Conservation (phyloP, 2,329 filamentous ascomycete genomes). For the Colletotrichum sp. region DNA sequence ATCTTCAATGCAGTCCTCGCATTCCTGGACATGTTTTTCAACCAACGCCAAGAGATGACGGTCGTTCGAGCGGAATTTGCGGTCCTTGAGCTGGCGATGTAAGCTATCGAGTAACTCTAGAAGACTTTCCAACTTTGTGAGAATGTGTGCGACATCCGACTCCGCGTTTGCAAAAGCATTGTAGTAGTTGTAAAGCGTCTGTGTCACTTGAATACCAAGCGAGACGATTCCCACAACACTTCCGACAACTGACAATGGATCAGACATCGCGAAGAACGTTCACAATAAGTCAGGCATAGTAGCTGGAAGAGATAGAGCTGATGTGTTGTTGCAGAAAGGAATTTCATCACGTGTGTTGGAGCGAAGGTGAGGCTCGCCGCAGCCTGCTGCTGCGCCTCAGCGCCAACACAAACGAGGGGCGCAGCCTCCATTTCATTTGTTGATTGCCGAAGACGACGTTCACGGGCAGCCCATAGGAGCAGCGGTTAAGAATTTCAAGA, state of each 20-base stretch:
- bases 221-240: slow-evolving; percentile 37
- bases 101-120: slow-evolving; percentile 29
- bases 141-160: slow-evolving; percentile 29
- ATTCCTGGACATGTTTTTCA: slow-evolving; percentile 28
- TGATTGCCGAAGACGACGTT: neutral
- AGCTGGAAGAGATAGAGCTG: neutral
- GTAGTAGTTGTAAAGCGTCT: slow-evolving; percentile 39
- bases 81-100: slow-evolving; percentile 1
- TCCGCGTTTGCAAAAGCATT: slow-evolving; percentile 28
- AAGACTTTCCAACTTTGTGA: slow-evolving; percentile 29
- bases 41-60: slow-evolving; percentile 25
- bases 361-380: neutral
- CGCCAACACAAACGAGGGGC: neutral
- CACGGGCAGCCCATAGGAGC: neutral
- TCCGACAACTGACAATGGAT: slow-evolving; percentile 24
- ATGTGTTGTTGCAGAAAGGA: neutral
- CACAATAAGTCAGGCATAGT: neutral
- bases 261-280: neutral
- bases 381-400: neutral
- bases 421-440: neutral
- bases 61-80: slow-evolving; percentile 29
- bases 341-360: neutral
- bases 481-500: neutral
- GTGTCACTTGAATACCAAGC: slow-evolving; percentile 38
- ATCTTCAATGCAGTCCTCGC: slow-evolving; percentile 32